phyloP scores from a whole-genome alignment of 805 yeast genomes.

The Saturnispora besseyi region DNA sequence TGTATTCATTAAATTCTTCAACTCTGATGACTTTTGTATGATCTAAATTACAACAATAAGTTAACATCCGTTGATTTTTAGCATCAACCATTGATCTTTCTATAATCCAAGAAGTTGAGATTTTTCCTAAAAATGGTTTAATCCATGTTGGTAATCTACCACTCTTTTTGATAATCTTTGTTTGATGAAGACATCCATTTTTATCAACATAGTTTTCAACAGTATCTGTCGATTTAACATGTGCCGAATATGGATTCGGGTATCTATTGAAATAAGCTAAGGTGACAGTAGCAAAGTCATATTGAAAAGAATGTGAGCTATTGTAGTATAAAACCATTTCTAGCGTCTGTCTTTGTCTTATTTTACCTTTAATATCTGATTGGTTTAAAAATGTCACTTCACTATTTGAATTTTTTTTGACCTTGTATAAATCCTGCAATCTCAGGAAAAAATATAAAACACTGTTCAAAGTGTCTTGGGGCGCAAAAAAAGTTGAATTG shows the following conservation, averaged over 20 bases:
- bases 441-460: neutral
- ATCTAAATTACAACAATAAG: constrained; percentile 78
- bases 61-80: constrained; percentile 37
- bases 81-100: constrained; percentile 75
- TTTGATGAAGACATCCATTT: constrained; percentile 59
- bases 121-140: constrained; percentile 61
- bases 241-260: constrained; percentile 75
- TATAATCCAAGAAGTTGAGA: constrained; percentile 69
- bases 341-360: neutral
- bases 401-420: neutral
- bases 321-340: constrained; percentile 58
- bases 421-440: neutral
- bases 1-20: constrained; percentile 64
- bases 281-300: constrained; percentile 64
- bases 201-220: constrained; percentile 48
- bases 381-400: neutral
- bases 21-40: constrained; percentile 70
- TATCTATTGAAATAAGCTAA: constrained; percentile 69
- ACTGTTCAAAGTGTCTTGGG: too few species aligned
- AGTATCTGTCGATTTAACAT: constrained; percentile 79
- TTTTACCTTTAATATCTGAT: neutral
- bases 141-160: constrained; percentile 80
- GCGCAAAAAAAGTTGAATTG: neutral
- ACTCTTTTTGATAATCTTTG: constrained; percentile 64
- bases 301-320: constrained; percentile 46